These are phyloP conservation scores for Colletotrichum sp. DNA, from an alignment of 2,329 filamentous ascomycete genomes.

Conservation along the genomic window DNA sequence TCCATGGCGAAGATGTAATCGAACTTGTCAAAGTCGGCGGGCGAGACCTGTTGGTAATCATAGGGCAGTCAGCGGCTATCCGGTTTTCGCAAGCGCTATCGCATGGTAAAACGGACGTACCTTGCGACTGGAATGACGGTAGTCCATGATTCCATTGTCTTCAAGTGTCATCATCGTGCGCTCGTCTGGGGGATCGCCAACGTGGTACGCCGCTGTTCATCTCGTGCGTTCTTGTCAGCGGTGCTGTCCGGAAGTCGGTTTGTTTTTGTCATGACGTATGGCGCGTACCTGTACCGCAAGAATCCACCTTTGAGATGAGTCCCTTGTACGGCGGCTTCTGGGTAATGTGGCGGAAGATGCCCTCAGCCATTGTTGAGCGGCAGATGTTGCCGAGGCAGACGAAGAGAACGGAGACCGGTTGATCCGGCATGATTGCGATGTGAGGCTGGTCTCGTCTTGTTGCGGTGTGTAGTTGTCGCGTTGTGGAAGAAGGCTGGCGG, in stretches of 20 bases:
- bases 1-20: constrained; percentile 98
- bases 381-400: constrained; percentile 98
- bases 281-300: constrained; percentile 76
- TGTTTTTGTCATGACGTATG: constrained; percentile 14
- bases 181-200: constrained; percentile 76
- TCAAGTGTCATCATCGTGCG: constrained; percentile 83
- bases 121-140: constrained; percentile 78
- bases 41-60: constrained; percentile 46
- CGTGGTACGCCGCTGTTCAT: constrained; percentile 76
- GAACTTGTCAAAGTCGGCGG: constrained; percentile 80
- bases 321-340: constrained; percentile 64
- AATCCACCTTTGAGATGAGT: constrained; percentile 75
- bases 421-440: constrained; percentile 38
- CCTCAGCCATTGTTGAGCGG: constrained; percentile 93
- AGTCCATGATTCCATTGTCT: constrained; percentile 76
- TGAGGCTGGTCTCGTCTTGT: neutral
- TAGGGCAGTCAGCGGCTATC: neutral
- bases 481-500: neutral
- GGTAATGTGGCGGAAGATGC: constrained; percentile 79
- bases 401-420: constrained; percentile 77
- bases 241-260: neutral
- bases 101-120: constrained; percentile 45
- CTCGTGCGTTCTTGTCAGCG: neutral
- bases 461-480: constrained; percentile 4
- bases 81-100: neutral